These are phyloP conservation scores for Penicillium arizonense DNA, from an alignment of 495 filamentous ascomycete species.

Conservation along the genomic window DNA sequence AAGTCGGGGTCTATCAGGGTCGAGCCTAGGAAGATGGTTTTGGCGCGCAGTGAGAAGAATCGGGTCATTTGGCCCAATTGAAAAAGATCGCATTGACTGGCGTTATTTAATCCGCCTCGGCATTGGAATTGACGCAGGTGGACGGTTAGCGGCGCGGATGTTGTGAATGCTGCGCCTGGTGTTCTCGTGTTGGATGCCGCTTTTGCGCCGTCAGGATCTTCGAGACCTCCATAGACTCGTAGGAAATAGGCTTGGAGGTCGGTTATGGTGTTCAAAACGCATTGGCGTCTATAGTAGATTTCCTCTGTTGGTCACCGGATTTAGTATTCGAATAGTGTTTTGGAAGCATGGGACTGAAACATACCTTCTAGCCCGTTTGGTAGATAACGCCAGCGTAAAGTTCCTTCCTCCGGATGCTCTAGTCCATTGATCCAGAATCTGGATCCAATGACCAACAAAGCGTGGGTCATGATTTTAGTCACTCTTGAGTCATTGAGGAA, in stretches of 20 bases:
- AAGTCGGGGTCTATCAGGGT: conserved; percentile 44
- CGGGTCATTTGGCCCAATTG: conserved; percentile 84
- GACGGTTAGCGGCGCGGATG: conserved; percentile 9
- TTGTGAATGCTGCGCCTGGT: conserved; percentile 9
- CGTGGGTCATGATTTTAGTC: conserved; percentile 35
- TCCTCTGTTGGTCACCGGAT: conserved; percentile 54
- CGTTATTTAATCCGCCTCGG: conserved; percentile 72
- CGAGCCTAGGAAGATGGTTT: conserved; percentile 49
- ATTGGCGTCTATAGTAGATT: conserved; percentile 65
- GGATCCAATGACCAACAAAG: conserved; percentile 67
- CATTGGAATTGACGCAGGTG: conserved; percentile 57
- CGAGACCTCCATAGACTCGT: conserved; percentile 55
- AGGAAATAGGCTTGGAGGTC: conserved; percentile 76
- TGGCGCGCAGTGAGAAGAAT: conserved; percentile 60
- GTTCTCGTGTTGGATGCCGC: conserved; percentile 3
- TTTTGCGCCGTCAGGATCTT: conserved; percentile 22
- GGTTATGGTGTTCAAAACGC: conserved; percentile 70
- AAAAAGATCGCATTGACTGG: conserved; percentile 76
- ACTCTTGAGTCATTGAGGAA: conserved; percentile 25
- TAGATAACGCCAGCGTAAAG: conserved; percentile 70
- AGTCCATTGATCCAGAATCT: conserved; percentile 53
- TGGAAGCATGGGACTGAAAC: neutral
- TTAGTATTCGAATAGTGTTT: neutral
- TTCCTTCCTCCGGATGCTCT: conserved; percentile 21
- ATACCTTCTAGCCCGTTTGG: conserved; percentile 70